Conservation (phyloP, 192 early-diverging fungal species). For the Coemansia pectinata region DNA sequence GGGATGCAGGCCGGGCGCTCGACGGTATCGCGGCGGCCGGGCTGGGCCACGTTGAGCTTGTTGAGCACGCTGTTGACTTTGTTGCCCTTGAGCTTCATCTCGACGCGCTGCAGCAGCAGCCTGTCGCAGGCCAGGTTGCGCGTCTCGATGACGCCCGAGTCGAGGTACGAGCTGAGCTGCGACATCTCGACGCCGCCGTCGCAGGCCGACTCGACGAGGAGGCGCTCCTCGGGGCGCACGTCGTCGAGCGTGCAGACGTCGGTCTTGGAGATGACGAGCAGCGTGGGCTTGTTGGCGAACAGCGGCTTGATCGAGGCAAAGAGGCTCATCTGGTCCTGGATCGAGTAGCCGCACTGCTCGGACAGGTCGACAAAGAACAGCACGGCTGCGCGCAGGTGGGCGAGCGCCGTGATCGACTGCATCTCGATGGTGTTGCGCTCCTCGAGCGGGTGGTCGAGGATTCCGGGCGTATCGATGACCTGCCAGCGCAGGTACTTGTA, state of each 20-base stretch:
- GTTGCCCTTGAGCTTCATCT: slow-evolving; percentile 89
- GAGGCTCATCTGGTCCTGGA: slow-evolving; percentile 85
- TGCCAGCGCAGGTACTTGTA: slow-evolving; percentile 99
- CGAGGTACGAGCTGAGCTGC: slow-evolving; percentile 89
- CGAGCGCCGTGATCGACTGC: slow-evolving; percentile 99
- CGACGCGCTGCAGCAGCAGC: slow-evolving; percentile 88
- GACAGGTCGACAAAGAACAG: slow-evolving; percentile 98
- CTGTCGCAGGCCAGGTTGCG: slow-evolving; percentile 92
- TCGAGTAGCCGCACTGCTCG: slow-evolving; percentile 97
- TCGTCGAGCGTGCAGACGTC: slow-evolving; percentile 84
- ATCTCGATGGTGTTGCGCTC: slow-evolving; percentile 99
- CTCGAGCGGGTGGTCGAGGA: slow-evolving; percentile 99
- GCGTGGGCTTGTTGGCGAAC: slow-evolving; percentile 96
- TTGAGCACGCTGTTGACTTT: slow-evolving; percentile 93
- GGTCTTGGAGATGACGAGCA: slow-evolving; percentile 96
- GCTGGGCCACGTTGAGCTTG: slow-evolving; percentile 93
- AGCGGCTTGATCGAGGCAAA: slow-evolving; percentile 97
- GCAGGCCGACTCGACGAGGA: slow-evolving; percentile 69
- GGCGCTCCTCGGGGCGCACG: slow-evolving; percentile 68
- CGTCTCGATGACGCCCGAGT: slow-evolving; percentile 97
- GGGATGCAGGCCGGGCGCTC: slow-evolving; percentile 85
- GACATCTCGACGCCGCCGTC: slow-evolving; percentile 71
- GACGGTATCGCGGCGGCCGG: slow-evolving; percentile 80
- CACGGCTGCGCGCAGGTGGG: slow-evolving; percentile 93
- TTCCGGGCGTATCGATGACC: slow-evolving; percentile 99